Percentiles rank a stretch among this genome's conserved stretches.
Evolutionary conservation across 2,329 filamentous ascomycete species (phyloP).

Genomic region (Claviceps africana): DNA sequence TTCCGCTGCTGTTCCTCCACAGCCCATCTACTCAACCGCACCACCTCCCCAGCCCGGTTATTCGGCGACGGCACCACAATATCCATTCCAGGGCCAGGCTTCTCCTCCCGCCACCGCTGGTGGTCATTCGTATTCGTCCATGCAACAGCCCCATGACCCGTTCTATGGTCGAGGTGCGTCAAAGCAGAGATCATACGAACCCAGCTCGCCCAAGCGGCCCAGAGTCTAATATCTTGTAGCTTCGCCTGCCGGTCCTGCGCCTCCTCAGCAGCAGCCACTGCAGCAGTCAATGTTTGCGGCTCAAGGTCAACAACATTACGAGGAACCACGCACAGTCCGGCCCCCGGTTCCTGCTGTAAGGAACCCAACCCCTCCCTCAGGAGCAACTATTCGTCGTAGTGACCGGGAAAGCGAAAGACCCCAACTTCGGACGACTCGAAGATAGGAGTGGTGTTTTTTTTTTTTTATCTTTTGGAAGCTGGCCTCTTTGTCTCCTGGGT

Average conservation of each 20-base stretch:
- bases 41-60: slow-evolving; percentile 19
- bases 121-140: slow-evolving; percentile 20
- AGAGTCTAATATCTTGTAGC: slow-evolving; percentile 35
- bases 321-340: slow-evolving; percentile 28
- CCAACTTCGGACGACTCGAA: slow-evolving; percentile 25
- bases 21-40: slow-evolving; percentile 19
- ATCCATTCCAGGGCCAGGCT: slow-evolving; percentile 23
- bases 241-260: slow-evolving; percentile 33
- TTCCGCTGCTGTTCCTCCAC: slow-evolving; percentile 17
- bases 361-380: slow-evolving; percentile 25
- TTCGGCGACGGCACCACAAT: slow-evolving; percentile 16
- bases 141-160: slow-evolving; percentile 30
- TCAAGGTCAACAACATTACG: slow-evolving; percentile 39
- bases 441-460: slow-evolving; percentile 9
- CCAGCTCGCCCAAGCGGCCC: slow-evolving; percentile 7
- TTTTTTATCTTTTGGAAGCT: not conserved
- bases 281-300: slow-evolving; percentile 24
- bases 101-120: slow-evolving; percentile 16
- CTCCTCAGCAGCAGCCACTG: slow-evolving; percentile 15
- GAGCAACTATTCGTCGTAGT: slow-evolving; percentile 25
- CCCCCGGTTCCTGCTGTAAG: slow-evolving; percentile 23
- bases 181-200: slow-evolving; percentile 9
- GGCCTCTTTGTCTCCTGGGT: slow-evolving; percentile 5
- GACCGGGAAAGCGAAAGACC: slow-evolving; percentile 29
- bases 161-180: slow-evolving; percentile 50